Evolutionary conservation across 148 eudicot species (phyloP), one percentile per base, ranked within the genome.

Genomic region (Fallopia convolvulus): DNA sequence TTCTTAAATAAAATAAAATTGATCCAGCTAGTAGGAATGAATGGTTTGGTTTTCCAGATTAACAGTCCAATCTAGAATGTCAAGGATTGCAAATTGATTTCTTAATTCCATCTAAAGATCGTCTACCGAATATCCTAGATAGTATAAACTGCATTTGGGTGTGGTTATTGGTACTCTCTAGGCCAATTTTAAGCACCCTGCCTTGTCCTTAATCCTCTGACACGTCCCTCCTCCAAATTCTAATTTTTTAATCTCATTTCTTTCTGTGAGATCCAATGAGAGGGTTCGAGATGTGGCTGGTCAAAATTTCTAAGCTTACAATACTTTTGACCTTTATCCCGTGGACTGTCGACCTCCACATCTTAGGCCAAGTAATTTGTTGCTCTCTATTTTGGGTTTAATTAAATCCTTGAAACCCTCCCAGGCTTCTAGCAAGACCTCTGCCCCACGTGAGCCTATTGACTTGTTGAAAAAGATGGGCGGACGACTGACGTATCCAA

Each of bases 221-320:
- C 76, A 74, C 76, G 76, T 74, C 76, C 75, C 53, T 13, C 39
- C 20, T 68, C 39, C 36, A 14, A 68, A 32, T 1, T 26, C 17
- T 6, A 6, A 1, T 8, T 44, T 0, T 6, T 6, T 44, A 1
- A 1, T 44, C 21, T 11, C 18, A 18, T 17, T 21, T 74, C 2
- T 74, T 7, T 36, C 53, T 58, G 83, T 77, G 76, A 78, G 87
- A 85, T 85, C 85, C 87, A 85, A 85, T 85, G 83, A 66, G 79
- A 55, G 79, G 39, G 55, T 52, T 78, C 75, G 60, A 75, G 81
- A 36, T 13, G n/a, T 32, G 71, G 8, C 30, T 40, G 78, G 85
- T 82, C 85, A 82, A 85, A 79, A 60, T 14, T 52, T 81, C 33
- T 65, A 65, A 12, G 33, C 13, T 23, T 61, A 61, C 36, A 12